Evolutionary conservation across 495 filamentous ascomycete species (phyloP).

Genomic region (Bacidia rubella): DNA sequence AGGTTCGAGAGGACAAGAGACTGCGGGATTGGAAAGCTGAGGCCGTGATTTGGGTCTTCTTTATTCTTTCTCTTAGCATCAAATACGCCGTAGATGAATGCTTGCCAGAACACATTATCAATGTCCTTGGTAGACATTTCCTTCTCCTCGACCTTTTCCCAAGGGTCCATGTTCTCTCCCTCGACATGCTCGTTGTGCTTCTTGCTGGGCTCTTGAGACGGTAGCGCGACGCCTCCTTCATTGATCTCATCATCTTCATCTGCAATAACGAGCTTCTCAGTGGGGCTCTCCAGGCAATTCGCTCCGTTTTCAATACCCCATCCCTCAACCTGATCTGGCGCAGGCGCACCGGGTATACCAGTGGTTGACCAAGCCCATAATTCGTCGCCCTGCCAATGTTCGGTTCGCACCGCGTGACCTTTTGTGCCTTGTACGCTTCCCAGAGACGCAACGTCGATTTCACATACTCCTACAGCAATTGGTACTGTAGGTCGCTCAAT

Average conservation of each 20-base stretch:
- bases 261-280: constrained; percentile 17
- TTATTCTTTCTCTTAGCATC: constrained; percentile 38
- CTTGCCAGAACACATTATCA: constrained; percentile 53
- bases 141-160: constrained; percentile 25
- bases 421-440: constrained; percentile 48
- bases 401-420: constrained; percentile 51
- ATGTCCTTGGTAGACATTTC: constrained; percentile 52
- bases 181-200: constrained; percentile 19
- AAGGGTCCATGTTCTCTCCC: constrained; percentile 21
- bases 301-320: constrained; percentile 25
- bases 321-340: constrained; percentile 37
- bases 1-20: constrained; percentile 53
- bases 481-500: constrained; percentile 47
- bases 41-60: constrained; percentile 34
- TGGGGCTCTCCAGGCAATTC: constrained; percentile 10
- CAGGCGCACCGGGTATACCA: constrained; percentile 36
- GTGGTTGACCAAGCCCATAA: constrained; percentile 50
- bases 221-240: constrained; percentile 31
- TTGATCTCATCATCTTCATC: constrained; percentile 28
- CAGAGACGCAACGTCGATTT: constrained; percentile 48
- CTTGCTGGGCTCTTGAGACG: constrained; percentile 18
- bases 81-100: constrained; percentile 51
- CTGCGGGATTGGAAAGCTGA: constrained; percentile 49
- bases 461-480: constrained; percentile 50
- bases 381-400: constrained; percentile 67